Conservation (phyloP, 1,284 basidiomycete genomes). For the Trichosporon ovoides region DNA sequence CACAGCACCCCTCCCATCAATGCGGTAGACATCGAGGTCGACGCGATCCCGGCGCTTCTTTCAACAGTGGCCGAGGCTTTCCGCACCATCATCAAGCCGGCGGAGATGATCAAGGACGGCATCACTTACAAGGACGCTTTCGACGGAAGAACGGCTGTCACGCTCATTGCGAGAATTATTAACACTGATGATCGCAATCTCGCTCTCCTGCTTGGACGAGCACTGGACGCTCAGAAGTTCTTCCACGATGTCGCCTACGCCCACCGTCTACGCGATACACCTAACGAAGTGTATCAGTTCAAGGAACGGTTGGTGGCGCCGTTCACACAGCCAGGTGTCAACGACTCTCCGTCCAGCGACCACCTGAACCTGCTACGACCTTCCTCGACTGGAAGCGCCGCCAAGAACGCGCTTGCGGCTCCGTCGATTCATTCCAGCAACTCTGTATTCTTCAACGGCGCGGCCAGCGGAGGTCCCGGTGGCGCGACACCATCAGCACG, state of each 20-base stretch:
- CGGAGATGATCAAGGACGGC: slow-evolving; percentile 86
- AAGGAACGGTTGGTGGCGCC: slow-evolving; percentile 47
- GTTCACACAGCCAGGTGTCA: slow-evolving; percentile 29
- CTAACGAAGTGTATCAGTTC: slow-evolving; percentile 91
- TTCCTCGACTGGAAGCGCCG: slow-evolving; percentile 1
- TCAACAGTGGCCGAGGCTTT: slow-evolving; percentile 93
- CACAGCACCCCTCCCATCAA: not conserved
- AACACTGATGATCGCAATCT: slow-evolving; percentile 96
- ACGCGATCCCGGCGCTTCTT: slow-evolving; percentile 83
- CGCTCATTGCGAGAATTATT: slow-evolving; percentile 94
- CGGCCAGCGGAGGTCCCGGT: not conserved
- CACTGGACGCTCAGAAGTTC: slow-evolving; percentile 96
- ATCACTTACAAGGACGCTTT: slow-evolving; percentile 94
- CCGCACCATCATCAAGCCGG: slow-evolving; percentile 67
- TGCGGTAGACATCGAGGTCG: slow-evolving; percentile 51
- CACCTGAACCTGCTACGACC: slow-evolving; percentile 11
- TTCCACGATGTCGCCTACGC: slow-evolving; percentile 99
- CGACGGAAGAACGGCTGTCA: slow-evolving; percentile 93
- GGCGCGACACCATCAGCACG: not conserved
- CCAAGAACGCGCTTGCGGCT: not conserved
- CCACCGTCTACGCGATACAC: slow-evolving; percentile 85
- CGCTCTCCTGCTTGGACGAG: slow-evolving; percentile 85
- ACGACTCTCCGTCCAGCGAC: slow-evolving; percentile 28
- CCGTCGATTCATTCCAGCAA: not conserved
- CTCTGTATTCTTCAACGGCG: not conserved